Conservation (phyloP, 139 green algal species). For the Picochlorum sp. region DNA sequence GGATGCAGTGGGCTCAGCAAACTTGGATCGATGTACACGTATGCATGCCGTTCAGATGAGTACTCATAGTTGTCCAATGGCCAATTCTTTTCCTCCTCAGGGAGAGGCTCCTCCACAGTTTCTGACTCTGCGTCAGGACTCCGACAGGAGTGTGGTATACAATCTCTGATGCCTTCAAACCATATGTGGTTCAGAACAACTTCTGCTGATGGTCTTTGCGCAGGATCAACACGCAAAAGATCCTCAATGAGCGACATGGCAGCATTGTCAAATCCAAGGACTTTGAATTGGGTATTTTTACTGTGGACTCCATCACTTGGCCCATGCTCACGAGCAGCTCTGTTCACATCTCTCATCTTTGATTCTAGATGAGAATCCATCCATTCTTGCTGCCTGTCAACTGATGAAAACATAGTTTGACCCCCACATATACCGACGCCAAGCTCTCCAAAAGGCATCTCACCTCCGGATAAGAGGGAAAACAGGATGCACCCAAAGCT, state of each 20-base stretch:
- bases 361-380: constrained; percentile 7
- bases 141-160: not conserved
- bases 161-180: constrained; percentile 3
- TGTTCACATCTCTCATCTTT: not conserved
- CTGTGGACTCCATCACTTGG: not conserved
- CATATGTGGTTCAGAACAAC: constrained; percentile 17
- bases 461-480: constrained; percentile 21
- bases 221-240: constrained; percentile 28
- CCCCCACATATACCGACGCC: constrained; percentile 12
- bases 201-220: constrained; percentile 14
- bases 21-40: too few relatives aligned
- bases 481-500: constrained; percentile 29
- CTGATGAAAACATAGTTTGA: constrained; percentile 2
- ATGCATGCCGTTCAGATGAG: too few relatives aligned
- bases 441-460: constrained; percentile 28
- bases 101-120: not conserved
- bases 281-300: not conserved
- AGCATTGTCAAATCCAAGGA: constrained; percentile 16
- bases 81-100: too few relatives aligned
- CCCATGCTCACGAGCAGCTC: not conserved
- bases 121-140: too few relatives aligned
- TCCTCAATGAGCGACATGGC: constrained; percentile 14
- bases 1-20: not conserved
- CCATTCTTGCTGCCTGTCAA: constrained; percentile 29
- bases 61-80: too few relatives aligned